Evolutionary conservation across 1,284 basidiomycete genomes (phyloP).

Genomic region (Veloboletus limbatus): DNA sequence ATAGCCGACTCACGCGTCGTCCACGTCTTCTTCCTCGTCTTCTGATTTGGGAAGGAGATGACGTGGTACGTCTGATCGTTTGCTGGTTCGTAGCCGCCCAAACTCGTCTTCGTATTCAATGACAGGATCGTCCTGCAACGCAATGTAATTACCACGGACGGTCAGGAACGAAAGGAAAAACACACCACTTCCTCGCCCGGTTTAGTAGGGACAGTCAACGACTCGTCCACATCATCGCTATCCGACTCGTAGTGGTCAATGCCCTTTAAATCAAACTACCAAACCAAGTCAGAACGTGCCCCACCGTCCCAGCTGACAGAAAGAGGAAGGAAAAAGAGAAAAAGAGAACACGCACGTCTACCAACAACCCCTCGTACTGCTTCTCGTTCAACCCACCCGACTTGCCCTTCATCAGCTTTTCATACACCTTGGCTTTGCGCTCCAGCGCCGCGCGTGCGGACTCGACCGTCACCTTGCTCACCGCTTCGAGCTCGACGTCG

Average conservation of each 20-base stretch:
- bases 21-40: constrained; percentile 34
- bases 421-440: constrained; percentile 81
- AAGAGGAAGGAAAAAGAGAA: not conserved
- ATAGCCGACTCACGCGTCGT: constrained; percentile 51
- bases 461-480: constrained; percentile 67
- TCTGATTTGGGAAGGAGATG: constrained; percentile 45
- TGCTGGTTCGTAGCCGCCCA: constrained; percentile 67
- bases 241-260: constrained; percentile 58
- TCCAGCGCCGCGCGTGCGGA: constrained; percentile 66
- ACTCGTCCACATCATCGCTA: constrained; percentile 74
- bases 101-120: constrained; percentile 88
- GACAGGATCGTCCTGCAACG: constrained; percentile 64
- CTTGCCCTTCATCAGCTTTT: constrained; percentile 77
- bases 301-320: not conserved
- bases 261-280: constrained; percentile 71
- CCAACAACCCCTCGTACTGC: constrained; percentile 71
- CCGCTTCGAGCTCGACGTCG: constrained; percentile 64
- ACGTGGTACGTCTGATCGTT: constrained; percentile 75
- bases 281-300: constrained; percentile 13
- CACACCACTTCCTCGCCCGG: constrained; percentile 44
- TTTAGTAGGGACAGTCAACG: constrained; percentile 51
- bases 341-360: constrained; percentile 65
- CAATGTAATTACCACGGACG: constrained; percentile 3
- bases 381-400: constrained; percentile 75
- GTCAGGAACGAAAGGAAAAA: not conserved